Conservation (phyloP, 208 protist species). For the Leishmania tarentolae region DNA sequence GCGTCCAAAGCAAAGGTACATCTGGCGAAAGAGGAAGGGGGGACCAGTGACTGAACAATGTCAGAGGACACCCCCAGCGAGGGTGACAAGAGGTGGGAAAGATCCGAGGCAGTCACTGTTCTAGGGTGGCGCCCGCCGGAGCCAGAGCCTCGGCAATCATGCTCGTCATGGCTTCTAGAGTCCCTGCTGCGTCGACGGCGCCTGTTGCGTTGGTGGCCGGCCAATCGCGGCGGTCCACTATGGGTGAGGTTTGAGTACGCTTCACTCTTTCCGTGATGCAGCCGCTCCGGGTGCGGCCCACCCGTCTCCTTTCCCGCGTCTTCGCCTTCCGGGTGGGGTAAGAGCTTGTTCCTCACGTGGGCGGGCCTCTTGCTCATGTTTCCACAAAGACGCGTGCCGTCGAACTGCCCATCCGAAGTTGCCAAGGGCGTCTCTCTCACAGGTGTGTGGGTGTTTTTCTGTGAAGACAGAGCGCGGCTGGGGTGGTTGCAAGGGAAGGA, state of each 20-base stretch:
- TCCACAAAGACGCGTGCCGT: neutral
- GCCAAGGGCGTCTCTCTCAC: neutral
- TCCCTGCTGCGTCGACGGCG: neutral
- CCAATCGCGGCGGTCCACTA: neutral
- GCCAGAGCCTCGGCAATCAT: neutral
- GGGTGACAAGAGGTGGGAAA: neutral
- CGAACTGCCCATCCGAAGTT: neutral
- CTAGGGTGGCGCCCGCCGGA: neutral
- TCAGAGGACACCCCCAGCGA: neutral
- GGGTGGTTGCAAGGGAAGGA: neutral
- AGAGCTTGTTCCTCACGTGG: neutral
- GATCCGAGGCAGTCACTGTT: neutral
- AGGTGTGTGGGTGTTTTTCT: neutral
- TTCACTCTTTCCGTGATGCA: too few species aligned
- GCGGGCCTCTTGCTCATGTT: neutral
- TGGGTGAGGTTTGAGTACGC: neutral
- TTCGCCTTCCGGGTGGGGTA: neutral
- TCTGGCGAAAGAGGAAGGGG: conserved; percentile 3
- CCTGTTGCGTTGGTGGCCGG: neutral
- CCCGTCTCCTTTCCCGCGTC: neutral
- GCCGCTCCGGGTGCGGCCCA: neutral
- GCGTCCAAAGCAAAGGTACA: conserved; percentile 38
- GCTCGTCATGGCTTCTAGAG: neutral
- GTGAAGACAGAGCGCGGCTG: neutral
- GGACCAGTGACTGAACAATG: conserved; percentile 1